Conservation (phyloP, 2,329 filamentous ascomycete species). For the Fusarium sp. region DNA sequence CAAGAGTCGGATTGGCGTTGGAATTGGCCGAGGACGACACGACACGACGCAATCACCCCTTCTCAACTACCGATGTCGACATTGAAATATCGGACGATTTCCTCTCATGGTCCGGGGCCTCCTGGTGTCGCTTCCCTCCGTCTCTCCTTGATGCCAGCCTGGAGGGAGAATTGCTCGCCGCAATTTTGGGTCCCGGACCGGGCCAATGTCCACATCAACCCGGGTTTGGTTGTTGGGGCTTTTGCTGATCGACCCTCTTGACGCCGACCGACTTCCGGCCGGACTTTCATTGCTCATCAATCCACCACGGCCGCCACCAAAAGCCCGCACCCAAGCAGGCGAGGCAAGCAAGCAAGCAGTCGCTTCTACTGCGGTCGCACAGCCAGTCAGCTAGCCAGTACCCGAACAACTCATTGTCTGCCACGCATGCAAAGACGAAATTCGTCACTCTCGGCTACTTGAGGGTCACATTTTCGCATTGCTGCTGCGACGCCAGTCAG, state of each 20-base stretch:
- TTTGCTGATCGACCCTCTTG: conserved; percentile 23
- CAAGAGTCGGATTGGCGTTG: conserved; percentile 4
- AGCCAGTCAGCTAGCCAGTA: neutral
- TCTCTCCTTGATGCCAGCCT: neutral
- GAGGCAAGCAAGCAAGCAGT: neutral
- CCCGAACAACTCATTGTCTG: conserved; percentile 40
- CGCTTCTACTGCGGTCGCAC: conserved; percentile 30
- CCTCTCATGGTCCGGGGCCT: neutral
- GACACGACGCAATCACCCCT: conserved; percentile 35
- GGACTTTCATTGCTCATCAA: conserved; percentile 18
- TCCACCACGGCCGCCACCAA: conserved; percentile 27
- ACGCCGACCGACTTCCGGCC: conserved; percentile 32
- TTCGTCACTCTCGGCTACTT: neutral
- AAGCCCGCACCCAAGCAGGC: conserved; percentile 11
- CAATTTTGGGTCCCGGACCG: conserved; percentile 15
- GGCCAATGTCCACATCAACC: conserved; percentile 8
- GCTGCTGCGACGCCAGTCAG: conserved; percentile 8
- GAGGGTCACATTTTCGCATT: conserved; percentile 18
- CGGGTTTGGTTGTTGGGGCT: conserved; percentile 10
- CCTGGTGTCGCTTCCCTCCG: neutral
- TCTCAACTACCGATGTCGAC: conserved; percentile 42
- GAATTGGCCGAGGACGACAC: neutral
- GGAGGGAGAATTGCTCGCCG: neutral
- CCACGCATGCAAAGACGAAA: conserved; percentile 31
- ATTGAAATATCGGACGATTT: conserved; percentile 39